Evolutionary conservation across 768 basidiomycete genomes (phyloP), one percentile per base, ranked within the genome.

Genomic region (Tulasnella sp.): DNA sequence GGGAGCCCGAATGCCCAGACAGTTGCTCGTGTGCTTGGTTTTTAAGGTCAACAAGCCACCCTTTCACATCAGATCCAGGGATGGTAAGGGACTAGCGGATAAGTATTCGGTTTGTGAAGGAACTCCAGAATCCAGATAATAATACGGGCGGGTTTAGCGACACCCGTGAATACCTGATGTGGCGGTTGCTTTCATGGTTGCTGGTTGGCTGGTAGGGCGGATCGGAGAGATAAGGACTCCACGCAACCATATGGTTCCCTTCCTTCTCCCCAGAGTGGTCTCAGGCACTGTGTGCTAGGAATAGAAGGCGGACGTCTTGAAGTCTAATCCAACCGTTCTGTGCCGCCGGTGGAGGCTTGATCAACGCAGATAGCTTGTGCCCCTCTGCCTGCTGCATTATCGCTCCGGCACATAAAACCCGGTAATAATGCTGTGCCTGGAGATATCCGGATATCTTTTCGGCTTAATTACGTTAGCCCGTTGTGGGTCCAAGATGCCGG

Each of bases 191-290:
- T 67, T 67, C 61, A 32, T 32, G 61, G n/a, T 67, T 32, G 61
- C 26, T 67, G 32, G 61, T 67, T 67, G 61, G 61, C 32, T 67
- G 9, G 32, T 15, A 5, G 29, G 13, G 9, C 61, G 61, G 61
- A 67, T 29, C 26, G 61, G 61, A 67, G 61, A 67, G 61, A 67
- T 67, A 67, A 67, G 61, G 61, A 67, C 61, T 67, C 61, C 61
- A 67, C 61, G 61, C 26, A 67, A 67, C 61, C 61, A 67, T 67
- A 67, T 67, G 61, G 61, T 29, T 29, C 61, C 61, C 23, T 9
- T 67, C 61, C 61, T 67, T 67, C 61, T 67, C 61, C 61, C 61
- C 61, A 67, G 61, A 67, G n/a, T 67, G 26, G 61, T 67, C 61
- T 67, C 61, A 67, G 61, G 61, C 61, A 67, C 61, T 32, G 23